Conservation (phyloP, 371 early-diverging fungal species). For the Apophysomyces variabilis region DNA sequence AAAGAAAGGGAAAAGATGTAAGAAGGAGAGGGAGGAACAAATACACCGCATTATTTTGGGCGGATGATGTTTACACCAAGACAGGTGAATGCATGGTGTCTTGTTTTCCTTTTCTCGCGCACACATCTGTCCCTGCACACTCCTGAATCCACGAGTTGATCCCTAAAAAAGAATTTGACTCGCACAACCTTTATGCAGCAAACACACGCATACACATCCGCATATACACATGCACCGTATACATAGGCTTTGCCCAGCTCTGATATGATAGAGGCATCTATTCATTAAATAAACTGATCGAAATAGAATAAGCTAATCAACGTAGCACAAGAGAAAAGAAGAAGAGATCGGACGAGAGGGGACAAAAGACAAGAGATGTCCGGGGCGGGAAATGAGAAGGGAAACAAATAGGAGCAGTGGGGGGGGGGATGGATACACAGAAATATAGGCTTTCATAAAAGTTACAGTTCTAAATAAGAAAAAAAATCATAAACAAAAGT, state of each 20-base stretch:
- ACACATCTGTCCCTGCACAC: neutral
- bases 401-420: neutral
- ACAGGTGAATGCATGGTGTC: neutral
- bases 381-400: neutral
- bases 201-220: neutral
- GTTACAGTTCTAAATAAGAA: neutral
- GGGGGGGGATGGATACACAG: conserved; percentile 3
- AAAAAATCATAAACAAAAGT: neutral
- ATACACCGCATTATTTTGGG: neutral
- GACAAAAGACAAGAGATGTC: neutral
- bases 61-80: neutral
- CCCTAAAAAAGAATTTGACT: neutral
- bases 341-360: neutral
- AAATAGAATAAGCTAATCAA: neutral
- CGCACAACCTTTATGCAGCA: conserved; percentile 5
- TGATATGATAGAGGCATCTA: neutral
- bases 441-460: conserved; percentile 10
- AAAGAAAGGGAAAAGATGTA: neutral
- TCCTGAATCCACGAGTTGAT: conserved; percentile 9
- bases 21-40: conserved; percentile 3
- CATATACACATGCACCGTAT: neutral
- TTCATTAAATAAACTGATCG: neutral
- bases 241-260: neutral
- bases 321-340: neutral
- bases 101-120: neutral